Percentiles rank a stretch among this genome's conserved stretches.
phyloP scores from a whole-genome alignment of 2,329 filamentous ascomycete species.

The Claviceps digitariae region DNA sequence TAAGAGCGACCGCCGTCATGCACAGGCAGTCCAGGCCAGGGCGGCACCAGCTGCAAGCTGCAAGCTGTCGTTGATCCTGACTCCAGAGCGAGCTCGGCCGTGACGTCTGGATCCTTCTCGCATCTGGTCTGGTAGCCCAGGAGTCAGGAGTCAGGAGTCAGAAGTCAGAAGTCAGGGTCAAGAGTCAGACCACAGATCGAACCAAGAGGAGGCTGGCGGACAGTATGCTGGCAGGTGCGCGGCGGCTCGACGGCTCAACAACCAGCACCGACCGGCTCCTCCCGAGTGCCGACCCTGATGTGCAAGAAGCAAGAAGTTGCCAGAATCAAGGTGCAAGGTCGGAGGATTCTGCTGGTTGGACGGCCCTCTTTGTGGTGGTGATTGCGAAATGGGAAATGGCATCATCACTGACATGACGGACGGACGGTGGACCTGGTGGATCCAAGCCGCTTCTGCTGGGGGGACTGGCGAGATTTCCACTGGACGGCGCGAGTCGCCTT shows the following conservation, averaged over 20 bases:
- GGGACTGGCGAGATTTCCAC: not conserved
- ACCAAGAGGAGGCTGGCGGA: not conserved
- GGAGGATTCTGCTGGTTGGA: too few relatives aligned
- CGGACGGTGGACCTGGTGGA: not conserved
- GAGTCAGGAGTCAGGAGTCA: too few relatives aligned
- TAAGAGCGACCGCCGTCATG: not conserved
- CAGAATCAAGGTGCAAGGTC: too few relatives aligned
- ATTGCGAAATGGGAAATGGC: not conserved
- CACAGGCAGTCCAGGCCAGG: not conserved
- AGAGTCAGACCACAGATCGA: too few relatives aligned
- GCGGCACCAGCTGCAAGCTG: not conserved
- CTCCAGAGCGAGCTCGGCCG: not conserved
- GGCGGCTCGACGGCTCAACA: not conserved
- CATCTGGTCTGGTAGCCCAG: too few relatives aligned
- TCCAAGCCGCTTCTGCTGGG: not conserved
- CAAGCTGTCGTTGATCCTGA: not conserved
- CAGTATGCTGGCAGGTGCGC: too few relatives aligned
- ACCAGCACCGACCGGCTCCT: not conserved
- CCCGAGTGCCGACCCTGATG: not conserved
- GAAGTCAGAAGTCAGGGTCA: too few relatives aligned
- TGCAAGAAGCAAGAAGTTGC: too few relatives aligned
- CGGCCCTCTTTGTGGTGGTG: not conserved
- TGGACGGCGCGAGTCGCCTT: not conserved
- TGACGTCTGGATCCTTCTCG: not conserved
- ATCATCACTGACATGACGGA: too few relatives aligned